Base-by-base conservation (phyloP, 1,139 yeast genomes). In the Taphrina deformans region DNA sequence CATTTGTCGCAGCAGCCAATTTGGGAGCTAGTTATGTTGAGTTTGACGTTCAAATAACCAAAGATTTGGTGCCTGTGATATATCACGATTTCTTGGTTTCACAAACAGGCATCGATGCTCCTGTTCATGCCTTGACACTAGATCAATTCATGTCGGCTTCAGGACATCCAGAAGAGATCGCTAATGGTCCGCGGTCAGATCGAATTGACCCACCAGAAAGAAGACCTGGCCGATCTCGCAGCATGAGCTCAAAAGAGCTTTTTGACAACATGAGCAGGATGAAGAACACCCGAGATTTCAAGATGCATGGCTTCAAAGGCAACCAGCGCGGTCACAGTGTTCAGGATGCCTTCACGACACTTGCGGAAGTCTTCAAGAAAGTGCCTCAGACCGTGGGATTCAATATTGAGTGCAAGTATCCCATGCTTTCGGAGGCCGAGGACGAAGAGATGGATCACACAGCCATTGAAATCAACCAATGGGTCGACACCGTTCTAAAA, bases 51-150 rank as follows among this genome's bases (percentile, higher is more conserved):
- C 99, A 93, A 75, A 79, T 93, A 70, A 93, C 99, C n/a, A 91
- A 91, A 73, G 98, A 93, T 75, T 81, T 81, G 69, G 85, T 90
- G 12, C 98, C 98, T 0, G 98, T 93, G 12, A 88, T 93, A 45
- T 93, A 93, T 73, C 99, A 93, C 75, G 99, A 93, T 75, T 93
- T 93, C 74, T 77, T 91, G 33, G 97, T 93, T 51, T 96, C 97
- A 1, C 98, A 93, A 75, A 86, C 96, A 2, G 99, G 99, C 12
- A 91, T 89, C 64, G 99, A 93, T 77, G 87, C 92, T 62, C 98
- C 98, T 2, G 92, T 93, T 96, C 97, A 92, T 76, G 85, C 88
- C 24, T 79, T 93, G 72, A 92, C 98, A 0, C 80, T 87, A 35
- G 98, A 93, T 73, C 98, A 93, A 75, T 93, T 93, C 72, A 78